Percentiles rank a stretch among this genome's conserved stretches.
phyloP scores from a whole-genome alignment of 2,329 filamentous ascomycete genomes.

The Cytospora chrysosperma region DNA sequence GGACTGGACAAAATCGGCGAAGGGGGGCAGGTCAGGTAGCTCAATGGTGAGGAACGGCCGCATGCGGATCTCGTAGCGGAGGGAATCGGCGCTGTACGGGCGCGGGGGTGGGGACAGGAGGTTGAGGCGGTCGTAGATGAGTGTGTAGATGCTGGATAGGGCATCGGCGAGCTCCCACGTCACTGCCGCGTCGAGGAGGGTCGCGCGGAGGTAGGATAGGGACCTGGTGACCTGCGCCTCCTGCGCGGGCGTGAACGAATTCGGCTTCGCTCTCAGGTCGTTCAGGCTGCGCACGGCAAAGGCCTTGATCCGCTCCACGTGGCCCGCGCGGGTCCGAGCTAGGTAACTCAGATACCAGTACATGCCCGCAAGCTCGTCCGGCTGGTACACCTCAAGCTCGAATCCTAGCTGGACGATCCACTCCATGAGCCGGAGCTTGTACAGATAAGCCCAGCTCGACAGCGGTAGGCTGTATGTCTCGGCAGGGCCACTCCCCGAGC shows the following conservation, averaged over 20 bases:
- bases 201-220: constrained; percentile 56
- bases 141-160: constrained; percentile 62
- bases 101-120: constrained; percentile 51
- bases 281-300: constrained; percentile 52
- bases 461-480: constrained; percentile 68
- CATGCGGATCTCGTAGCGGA: constrained; percentile 84
- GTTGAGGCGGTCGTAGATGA: constrained; percentile 56
- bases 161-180: constrained; percentile 57
- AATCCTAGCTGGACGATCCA: constrained; percentile 90
- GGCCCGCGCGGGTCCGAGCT: constrained; percentile 63
- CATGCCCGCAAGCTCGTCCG: constrained; percentile 82
- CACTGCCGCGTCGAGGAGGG: constrained; percentile 64
- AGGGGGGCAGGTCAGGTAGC: constrained; percentile 65
- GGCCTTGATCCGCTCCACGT: constrained; percentile 71
- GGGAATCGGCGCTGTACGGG: constrained; percentile 65
- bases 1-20: constrained; percentile 56
- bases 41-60: constrained; percentile 72
- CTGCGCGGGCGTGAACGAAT: constrained; percentile 32
- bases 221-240: constrained; percentile 49
- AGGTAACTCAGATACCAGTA: constrained; percentile 86
- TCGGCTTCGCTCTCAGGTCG: constrained; percentile 31
- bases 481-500: constrained; percentile 41
- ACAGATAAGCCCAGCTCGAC: constrained; percentile 84
- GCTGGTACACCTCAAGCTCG: constrained; percentile 85
- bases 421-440: constrained; percentile 87